phyloP scores from a whole-genome alignment of 2,329 filamentous ascomycete species.

The Phoma herbarum region DNA sequence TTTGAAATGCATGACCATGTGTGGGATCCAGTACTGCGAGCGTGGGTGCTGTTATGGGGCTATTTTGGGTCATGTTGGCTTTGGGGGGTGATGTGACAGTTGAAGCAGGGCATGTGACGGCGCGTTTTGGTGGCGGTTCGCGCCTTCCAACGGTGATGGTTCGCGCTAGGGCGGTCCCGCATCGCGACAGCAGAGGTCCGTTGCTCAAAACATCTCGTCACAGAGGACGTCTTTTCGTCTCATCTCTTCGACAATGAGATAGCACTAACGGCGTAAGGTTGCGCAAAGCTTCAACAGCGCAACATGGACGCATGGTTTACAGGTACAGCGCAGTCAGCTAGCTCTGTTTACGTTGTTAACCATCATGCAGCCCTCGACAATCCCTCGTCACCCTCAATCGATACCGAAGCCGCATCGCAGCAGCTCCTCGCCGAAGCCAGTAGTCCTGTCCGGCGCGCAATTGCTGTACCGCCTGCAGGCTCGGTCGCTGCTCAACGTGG shows the following conservation, averaged over 20 bases:
- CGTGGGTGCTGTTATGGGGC: constrained; percentile 24
- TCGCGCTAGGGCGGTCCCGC: constrained; percentile 15
- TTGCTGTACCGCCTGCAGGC: constrained; percentile 18
- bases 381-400: constrained; percentile 8
- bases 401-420: constrained; percentile 32
- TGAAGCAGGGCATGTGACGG: constrained; percentile 32
- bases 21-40: constrained; percentile 35
- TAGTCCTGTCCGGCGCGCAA: constrained; percentile 10
- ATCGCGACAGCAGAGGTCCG: constrained; percentile 14
- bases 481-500: constrained; percentile 18
- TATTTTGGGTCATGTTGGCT: constrained; percentile 33
- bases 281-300: background rate
- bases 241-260: background rate
- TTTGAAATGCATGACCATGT: constrained; percentile 61
- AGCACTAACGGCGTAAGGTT: background rate
- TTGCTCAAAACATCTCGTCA: constrained; percentile 15
- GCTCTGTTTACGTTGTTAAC: constrained; percentile 11
- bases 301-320: background rate
- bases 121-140: constrained; percentile 9
- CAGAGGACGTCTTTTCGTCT: background rate
- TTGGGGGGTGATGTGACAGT: constrained; percentile 12
- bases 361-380: background rate
- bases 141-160: constrained; percentile 18
- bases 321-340: background rate
- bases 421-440: constrained; percentile 36